Conservation (phyloP, 2,329 filamentous ascomycete genomes). For the Cytospora mali region DNA sequence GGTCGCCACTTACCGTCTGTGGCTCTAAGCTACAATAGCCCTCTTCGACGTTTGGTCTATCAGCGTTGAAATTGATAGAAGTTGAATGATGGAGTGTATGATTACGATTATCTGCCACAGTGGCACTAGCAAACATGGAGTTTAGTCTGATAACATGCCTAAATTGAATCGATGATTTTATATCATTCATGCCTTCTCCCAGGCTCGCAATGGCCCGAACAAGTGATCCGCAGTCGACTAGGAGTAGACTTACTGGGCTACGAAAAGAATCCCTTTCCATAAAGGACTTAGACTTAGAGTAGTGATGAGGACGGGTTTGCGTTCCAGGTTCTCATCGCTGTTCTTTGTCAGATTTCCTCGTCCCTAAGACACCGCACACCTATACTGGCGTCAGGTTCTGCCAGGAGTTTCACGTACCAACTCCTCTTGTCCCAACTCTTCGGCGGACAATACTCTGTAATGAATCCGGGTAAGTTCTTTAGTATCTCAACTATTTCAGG, state of each 20-base stretch:
- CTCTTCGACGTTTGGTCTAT: neutral
- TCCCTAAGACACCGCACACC: no score
- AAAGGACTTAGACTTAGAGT: no score
- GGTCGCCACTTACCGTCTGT: conserved; percentile 76
- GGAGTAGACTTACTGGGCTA: neutral
- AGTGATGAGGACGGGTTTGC: no score
- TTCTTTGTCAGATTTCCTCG: no score
- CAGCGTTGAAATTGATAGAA: neutral
- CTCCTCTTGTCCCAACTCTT: no score
- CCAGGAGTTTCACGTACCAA: no score
- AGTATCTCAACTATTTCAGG: no score
- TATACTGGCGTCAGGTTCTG: no score
- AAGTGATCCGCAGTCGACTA: neutral
- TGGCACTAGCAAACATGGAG: neutral
- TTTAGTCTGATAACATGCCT: neutral
- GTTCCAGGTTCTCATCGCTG: no score
- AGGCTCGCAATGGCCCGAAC: neutral
- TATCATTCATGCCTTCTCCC: neutral
- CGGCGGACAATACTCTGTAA: no score
- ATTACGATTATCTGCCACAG: neutral
- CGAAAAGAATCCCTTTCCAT: no score
- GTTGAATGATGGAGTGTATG: neutral
- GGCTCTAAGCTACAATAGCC: conserved; percentile 42
- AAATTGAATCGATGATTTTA: neutral
- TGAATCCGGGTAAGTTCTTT: no score